Evolutionary conservation across 192 early-diverging fungal genomes (phyloP), one percentile per base, ranked within the genome.

Genomic region (Mortierella antarctica): DNA sequence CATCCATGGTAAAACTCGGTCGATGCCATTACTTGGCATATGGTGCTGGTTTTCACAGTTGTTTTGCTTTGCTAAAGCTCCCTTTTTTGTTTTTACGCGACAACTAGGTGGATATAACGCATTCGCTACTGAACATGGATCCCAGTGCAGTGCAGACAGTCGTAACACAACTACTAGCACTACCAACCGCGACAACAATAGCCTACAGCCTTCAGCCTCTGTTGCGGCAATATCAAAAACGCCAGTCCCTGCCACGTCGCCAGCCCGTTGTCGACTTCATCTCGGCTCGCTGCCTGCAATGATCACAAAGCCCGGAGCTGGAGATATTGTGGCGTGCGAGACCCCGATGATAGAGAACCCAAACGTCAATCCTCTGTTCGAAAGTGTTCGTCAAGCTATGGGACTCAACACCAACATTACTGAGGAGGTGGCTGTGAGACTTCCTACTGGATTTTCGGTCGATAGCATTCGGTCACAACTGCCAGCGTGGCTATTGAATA

Each of bases 281-380:
- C 64, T 73, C 11, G 62, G 70, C 13, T 56, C 73, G 14, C 46
- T 83, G 14, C 72, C 68, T 11, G 53, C 45, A 11, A 57, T 78
- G 51, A 73, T 73, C 31, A 57, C 69, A 17, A 75, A 73, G 45
- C 58, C 63, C 9, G 12, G 42, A 6, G 42, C 49, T 1, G 79
- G 86, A 1, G 79, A 82, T 8, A 79, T 84, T 15, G 82, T 78
- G 1, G 55, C 65, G 0, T 85, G 84, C 9, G 86, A 86, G 41
- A 88, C 84, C 6, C 88, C 88, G 15, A 83, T 83, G 74, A 83
- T 88, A 50, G 88, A 87, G 57, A 84, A 84, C 44, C 75, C 84
- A 10, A 85, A 84, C 18, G 84, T 88, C 49, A 90, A 90, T 70
- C 88, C 88, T 10, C 84, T 90, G 31, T 90, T 88, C 53, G 85